Percentiles rank a stretch among this genome's conserved stretches.
phyloP scores from a whole-genome alignment of 192 early-diverging fungal species.

The Coemansia sp. region DNA sequence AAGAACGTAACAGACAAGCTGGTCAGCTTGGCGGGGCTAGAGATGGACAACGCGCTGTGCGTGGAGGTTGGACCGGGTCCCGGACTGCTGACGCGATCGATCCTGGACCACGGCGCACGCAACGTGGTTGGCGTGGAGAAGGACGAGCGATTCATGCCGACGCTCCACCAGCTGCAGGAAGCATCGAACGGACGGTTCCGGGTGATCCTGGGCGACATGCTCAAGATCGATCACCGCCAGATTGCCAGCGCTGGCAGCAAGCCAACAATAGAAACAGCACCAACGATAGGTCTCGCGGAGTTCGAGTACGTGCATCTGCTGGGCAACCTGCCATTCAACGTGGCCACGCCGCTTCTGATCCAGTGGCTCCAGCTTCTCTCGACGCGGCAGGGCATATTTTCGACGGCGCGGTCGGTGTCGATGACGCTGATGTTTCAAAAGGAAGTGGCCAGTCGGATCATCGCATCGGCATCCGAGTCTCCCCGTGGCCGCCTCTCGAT shows the following conservation, averaged over 20 bases:
- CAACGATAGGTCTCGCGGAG: slow-evolving; percentile 2
- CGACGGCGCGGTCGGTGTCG: slow-evolving; percentile 32
- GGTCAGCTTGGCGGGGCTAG: slow-evolving; percentile 60
- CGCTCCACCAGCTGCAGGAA: slow-evolving; percentile 71
- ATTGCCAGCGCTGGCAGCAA: slow-evolving; percentile 52
- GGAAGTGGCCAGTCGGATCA: slow-evolving; percentile 71
- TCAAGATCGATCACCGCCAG: slow-evolving; percentile 57
- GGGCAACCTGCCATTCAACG: slow-evolving; percentile 80
- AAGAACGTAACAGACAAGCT: slow-evolving; percentile 82
- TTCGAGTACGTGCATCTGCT: slow-evolving; percentile 61
- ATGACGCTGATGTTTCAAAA: slow-evolving; percentile 88
- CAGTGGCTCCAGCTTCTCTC: slow-evolving; percentile 71
- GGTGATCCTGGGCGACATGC: slow-evolving; percentile 67
- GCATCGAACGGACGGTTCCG: slow-evolving; percentile 60
- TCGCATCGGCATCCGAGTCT: slow-evolving; percentile 54
- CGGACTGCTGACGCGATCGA: slow-evolving; percentile 75
- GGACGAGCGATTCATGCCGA: slow-evolving; percentile 69
- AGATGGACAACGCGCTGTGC: slow-evolving; percentile 59
- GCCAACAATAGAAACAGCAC: slow-evolving; percentile 5
- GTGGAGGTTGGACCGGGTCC: slow-evolving; percentile 82
- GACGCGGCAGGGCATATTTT: slow-evolving; percentile 61
- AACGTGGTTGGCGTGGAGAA: slow-evolving; percentile 74
- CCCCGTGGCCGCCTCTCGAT: slow-evolving; percentile 69
- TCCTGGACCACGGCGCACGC: slow-evolving; percentile 64
- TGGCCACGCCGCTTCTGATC: slow-evolving; percentile 69